These are phyloP conservation scores for Pinus taeda DNA, from an alignment of 75 land plant species.

Conservation along the genomic window DNA sequence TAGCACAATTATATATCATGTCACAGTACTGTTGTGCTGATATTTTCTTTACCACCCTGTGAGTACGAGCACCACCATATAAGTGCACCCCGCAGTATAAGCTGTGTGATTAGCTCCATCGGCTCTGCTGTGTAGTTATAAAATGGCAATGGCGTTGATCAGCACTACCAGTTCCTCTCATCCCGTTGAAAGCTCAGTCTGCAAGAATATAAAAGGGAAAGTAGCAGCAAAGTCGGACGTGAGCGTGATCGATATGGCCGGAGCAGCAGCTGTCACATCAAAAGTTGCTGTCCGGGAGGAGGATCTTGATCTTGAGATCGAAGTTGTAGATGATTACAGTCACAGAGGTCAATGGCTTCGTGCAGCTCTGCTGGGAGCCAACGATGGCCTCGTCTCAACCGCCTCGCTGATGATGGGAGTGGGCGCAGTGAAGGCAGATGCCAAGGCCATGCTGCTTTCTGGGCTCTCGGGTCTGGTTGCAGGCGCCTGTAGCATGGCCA, in stretches of 20 bases:
- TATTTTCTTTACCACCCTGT: no score
- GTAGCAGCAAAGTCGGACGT: neutral
- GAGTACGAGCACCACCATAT: neutral
- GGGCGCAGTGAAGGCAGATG: constrained; percentile 20
- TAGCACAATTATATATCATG: no score
- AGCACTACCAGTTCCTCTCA: neutral
- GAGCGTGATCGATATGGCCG: neutral
- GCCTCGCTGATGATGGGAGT: constrained; percentile 51
- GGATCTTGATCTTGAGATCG: neutral
- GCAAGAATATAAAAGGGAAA: neutral
- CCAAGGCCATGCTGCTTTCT: constrained; percentile 20
- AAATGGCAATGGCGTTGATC: neutral
- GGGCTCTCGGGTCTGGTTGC: constrained; percentile 47
- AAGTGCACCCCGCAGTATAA: neutral
- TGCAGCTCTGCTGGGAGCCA: constrained; percentile 51
- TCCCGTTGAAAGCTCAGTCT: neutral
- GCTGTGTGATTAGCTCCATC: neutral
- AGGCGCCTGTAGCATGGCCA: constrained; percentile 55
- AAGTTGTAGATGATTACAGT: constrained; percentile 17
- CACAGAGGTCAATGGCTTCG: constrained; percentile 48
- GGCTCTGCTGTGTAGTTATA: neutral
- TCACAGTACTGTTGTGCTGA: no score
- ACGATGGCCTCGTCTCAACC: constrained; percentile 53
- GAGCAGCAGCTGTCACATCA: neutral
- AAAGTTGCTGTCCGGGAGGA: neutral